A percentile compares a stretch with the other conserved stretches of the same genome.
phyloP scores from a whole-genome alignment of 1,284 basidiomycete genomes.

The Exsudoporus floridanus region DNA sequence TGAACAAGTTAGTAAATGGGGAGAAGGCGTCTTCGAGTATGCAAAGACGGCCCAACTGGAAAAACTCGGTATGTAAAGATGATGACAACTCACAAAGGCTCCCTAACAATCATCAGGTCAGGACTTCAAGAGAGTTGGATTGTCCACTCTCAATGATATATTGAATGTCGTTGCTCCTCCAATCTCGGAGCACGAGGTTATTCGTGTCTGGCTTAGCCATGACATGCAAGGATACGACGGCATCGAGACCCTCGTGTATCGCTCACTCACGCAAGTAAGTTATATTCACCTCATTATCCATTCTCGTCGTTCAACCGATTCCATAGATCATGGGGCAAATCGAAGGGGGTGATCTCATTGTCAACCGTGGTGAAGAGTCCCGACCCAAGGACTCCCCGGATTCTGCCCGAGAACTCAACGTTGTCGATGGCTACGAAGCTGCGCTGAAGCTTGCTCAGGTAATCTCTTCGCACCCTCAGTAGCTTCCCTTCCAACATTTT shows the following conservation, averaged over 20 bases:
- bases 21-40: slow-evolving; percentile 61
- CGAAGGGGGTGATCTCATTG: slow-evolving; percentile 86
- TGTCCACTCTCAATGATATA: slow-evolving; percentile 87
- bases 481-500: background rate
- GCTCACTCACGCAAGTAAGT: slow-evolving; percentile 73
- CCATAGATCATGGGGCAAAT: slow-evolving; percentile 88
- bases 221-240: slow-evolving; percentile 97
- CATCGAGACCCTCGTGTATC: slow-evolving; percentile 93
- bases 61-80: slow-evolving; percentile 60
- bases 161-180: slow-evolving; percentile 97
- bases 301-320: slow-evolving; percentile 6
- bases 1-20: slow-evolving; percentile 80
- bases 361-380: slow-evolving; percentile 81
- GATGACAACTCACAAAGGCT: background rate
- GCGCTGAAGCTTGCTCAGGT: slow-evolving; percentile 83
- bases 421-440: slow-evolving; percentile 80
- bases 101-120: slow-evolving; percentile 53
- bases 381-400: slow-evolving; percentile 58
- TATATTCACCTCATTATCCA: background rate
- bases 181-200: slow-evolving; percentile 96
- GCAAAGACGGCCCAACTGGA: slow-evolving; percentile 81
- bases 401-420: slow-evolving; percentile 68
- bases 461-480: slow-evolving; percentile 2
- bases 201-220: slow-evolving; percentile 93
- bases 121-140: slow-evolving; percentile 82